Evolutionary conservation across 176 grass and related monocot species (phyloP), one percentile per base, ranked within the genome.

Genomic region (Saccharum officinarum): DNA sequence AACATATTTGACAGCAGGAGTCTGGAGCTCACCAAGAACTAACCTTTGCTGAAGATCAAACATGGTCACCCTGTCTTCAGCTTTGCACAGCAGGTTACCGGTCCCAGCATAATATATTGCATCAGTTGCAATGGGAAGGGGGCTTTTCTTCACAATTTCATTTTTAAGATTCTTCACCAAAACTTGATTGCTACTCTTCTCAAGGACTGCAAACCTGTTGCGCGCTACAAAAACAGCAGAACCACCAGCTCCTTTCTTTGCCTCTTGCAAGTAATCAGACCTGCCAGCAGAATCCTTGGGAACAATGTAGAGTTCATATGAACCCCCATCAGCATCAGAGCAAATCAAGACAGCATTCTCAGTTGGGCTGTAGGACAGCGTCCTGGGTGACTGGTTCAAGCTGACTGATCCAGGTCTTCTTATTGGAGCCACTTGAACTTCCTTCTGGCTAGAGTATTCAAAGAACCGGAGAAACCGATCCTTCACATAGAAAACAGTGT

Each of bases 111-210:
- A 99, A 84, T 91, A 99, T 83, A 99, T 96, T 73, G 90, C 90
- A 91, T 99, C 97, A 73, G 92, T 92, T 4, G 67, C 88, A 92
- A 94, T 88, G 79, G 97, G 97, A 87, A 99, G 97, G 68, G 85
- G 81, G 65, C 80, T 91, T 82, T 99, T 99, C 88, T 99, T 99
- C 66, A 99, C 92, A 86, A 95, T 89, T 81, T 99, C 97, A 67
- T 99, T 99, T 71, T 99, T 99, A 69, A 99, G 93, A 72, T 92
- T 99, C 86, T 94, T 99, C 30, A 96, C 88, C 86, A 99, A 70
- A 82, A 92, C 97, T 77, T 99, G 97, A 83, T 99, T 99, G 75
- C 78, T 94, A 31, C 90, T 92, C 90, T 94, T 99, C 84, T 99
- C 97, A 57, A 99, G 92, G 68, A 99, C 97, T 4, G 92, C 93